Evolutionary conservation across 176 grass and related monocot species (phyloP), one percentile per base, ranked within the genome.

Genomic region (Phoenix roebelenii): DNA sequence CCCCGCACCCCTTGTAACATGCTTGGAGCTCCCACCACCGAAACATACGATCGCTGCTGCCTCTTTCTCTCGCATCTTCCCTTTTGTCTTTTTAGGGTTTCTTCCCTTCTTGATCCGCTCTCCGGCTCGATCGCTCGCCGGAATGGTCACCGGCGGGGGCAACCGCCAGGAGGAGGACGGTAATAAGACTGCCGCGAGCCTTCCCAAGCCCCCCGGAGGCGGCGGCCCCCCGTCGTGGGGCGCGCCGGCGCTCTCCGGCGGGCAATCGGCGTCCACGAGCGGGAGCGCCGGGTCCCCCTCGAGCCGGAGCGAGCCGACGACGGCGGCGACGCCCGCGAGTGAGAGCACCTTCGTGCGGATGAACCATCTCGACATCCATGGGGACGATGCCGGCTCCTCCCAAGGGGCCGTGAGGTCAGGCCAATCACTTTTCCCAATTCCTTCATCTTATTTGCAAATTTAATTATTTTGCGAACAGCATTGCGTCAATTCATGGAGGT

Each of bases 311-410:
- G 83, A 90, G 26, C 81, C 65, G 17, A 60, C 65, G 17, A 60
- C 83, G n/a, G 75, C 68, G 50, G 88, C 79, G 10, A 91, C 87
- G 70, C 84, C 87, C 15, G 92, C 80, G 56, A 80, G 84, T 62
- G 83, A 84, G 80, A 87, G 65, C 75, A 85, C 81, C 61, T 74
- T 88, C 61, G 83, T 72, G 23, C 83, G 83, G 65, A 69, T 91
- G 51, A 72, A 85, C 49, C 74, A 78, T 50, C 77, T 85, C 56
- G 92, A 85, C 23, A 74, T 88, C 67, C 87, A 88, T 29, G 76
- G 54, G 18, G 92, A 88, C 25, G 92, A 85, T 9, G 78, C 81
- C 28, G 77, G 83, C 2, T 87, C 78, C 14, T 84, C 87, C 50
- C 77, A 88, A 58, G 80, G 67, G 26, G 59, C 87, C 68, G 69